Conservation (phyloP, 306 rosid species). For the Prunus kanzakura region DNA sequence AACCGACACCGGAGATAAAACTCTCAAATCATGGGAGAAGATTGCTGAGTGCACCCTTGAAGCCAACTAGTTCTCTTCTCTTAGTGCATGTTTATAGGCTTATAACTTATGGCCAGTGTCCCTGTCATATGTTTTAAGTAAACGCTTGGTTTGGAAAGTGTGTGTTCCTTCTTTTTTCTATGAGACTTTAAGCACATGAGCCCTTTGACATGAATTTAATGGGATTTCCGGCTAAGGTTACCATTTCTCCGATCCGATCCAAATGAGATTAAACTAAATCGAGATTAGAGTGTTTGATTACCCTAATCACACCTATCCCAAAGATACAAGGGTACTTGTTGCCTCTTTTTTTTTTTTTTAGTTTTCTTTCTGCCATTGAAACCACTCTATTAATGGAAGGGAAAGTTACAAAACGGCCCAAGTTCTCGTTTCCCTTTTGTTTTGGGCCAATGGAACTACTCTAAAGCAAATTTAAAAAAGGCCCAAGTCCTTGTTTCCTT, state of each 20-base stretch:
- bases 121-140: not conserved
- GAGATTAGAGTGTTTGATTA: not conserved
- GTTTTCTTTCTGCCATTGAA: not conserved
- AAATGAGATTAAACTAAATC: no score
- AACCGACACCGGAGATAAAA: slow-evolving; percentile 66
- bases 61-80: slow-evolving; percentile 34
- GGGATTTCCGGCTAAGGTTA: not conserved
- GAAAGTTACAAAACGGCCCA: not conserved
- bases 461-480: no score
- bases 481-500: not conserved
- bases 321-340: no score
- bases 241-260: not conserved
- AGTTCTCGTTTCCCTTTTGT: not conserved
- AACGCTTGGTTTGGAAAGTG: not conserved
- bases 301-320: no score
- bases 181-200: not conserved
- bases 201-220: not conserved
- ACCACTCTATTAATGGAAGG: not conserved
- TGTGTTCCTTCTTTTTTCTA: not conserved
- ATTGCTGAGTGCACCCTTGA: slow-evolving; percentile 57
- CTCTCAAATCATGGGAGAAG: slow-evolving; percentile 85
- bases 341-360: no score
- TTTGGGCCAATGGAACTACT: not conserved
- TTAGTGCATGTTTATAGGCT: not conserved
- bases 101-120: not conserved